Percentiles rank a stretch among this genome's conserved stretches.
Conservation (phyloP, 768 basidiomycete genomes). For the Pleurotus eryngii region DNA sequence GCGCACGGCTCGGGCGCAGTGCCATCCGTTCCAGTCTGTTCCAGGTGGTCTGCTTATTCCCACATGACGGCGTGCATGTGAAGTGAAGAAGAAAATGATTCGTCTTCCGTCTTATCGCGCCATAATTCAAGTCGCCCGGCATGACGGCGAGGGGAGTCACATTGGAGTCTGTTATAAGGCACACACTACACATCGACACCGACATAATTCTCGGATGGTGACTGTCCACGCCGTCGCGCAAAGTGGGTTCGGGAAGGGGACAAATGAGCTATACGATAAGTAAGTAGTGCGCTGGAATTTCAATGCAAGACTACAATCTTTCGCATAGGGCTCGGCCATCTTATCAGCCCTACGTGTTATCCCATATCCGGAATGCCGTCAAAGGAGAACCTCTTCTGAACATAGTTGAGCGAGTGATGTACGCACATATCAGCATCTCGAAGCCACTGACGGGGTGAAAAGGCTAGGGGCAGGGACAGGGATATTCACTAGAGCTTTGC, state of each 20-base stretch:
- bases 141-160: too few species aligned
- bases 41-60: too few species aligned
- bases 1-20: too few species aligned
- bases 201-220: constrained; percentile 22
- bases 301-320: not conserved
- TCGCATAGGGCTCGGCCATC: constrained; percentile 70
- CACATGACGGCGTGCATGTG: too few species aligned
- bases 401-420: constrained; percentile 61
- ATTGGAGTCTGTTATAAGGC: too few species aligned
- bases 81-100: too few species aligned
- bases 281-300: constrained; percentile 19
- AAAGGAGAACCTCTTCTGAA: constrained; percentile 41
- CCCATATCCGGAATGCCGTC: constrained; percentile 53
- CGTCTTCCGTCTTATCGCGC: too few species aligned
- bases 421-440: not conserved
- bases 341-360: constrained; percentile 65
- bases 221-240: constrained; percentile 65
- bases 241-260: constrained; percentile 72
- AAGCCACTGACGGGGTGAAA: constrained; percentile 9
- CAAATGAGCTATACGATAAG: constrained; percentile 82
- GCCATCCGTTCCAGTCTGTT: too few species aligned
- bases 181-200: not conserved
- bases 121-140: too few species aligned
- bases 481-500: constrained; percentile 80
- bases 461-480: constrained; percentile 87